Evolutionary conservation across 2,329 filamentous ascomycete species (phyloP).

Genomic region (Plectosphaerella sp.): DNA sequence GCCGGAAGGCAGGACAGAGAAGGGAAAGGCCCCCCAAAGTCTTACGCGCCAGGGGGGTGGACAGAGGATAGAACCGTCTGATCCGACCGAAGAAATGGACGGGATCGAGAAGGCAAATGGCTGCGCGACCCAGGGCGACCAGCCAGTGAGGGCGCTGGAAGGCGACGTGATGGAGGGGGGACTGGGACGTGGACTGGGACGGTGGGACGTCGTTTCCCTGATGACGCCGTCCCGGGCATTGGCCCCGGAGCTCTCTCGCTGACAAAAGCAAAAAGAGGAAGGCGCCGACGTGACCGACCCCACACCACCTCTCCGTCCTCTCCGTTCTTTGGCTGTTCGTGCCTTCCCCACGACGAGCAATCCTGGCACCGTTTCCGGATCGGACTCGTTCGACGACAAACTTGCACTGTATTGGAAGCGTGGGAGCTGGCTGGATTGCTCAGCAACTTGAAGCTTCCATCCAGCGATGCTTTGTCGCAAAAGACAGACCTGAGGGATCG

Average conservation of each 20-base stretch:
- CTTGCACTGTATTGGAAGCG: too few species aligned
- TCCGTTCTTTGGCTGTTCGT: not conserved
- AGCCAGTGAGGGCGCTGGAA: not conserved
- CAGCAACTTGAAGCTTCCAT: too few species aligned
- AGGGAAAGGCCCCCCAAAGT: not conserved
- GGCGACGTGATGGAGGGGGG: not conserved
- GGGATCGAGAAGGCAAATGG: too few species aligned
- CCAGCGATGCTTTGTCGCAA: too few species aligned
- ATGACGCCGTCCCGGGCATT: not conserved
- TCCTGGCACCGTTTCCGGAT: conserved; percentile 1
- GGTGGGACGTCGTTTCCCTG: not conserved
- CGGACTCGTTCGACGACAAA: not conserved
- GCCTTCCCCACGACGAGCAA: not conserved
- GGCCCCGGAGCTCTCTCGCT: not conserved
- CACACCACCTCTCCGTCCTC: not conserved
- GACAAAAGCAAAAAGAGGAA: conserved; percentile 1
- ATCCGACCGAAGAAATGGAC: not conserved
- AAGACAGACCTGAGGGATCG: too few species aligned
- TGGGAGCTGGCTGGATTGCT: too few species aligned
- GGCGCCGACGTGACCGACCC: not conserved
- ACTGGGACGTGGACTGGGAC: not conserved
- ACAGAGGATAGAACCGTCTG: not conserved
- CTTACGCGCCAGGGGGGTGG: not conserved
- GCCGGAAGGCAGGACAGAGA: not conserved
- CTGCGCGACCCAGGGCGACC: too few species aligned